phyloP scores from a whole-genome alignment of 2,329 filamentous ascomycete species.

The Pseudogymnoascus sp. region DNA sequence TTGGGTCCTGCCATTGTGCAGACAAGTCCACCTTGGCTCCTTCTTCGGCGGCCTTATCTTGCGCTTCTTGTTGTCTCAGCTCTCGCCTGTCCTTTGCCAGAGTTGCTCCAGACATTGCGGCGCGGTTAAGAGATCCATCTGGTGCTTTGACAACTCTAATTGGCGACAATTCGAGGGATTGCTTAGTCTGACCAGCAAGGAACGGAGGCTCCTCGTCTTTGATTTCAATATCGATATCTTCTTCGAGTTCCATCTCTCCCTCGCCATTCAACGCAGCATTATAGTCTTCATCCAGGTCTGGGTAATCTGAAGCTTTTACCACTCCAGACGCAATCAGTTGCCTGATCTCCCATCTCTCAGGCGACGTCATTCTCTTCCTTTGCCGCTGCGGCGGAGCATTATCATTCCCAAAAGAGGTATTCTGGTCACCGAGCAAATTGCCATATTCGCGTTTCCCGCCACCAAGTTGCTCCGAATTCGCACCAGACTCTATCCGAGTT shows the following conservation, averaged over 20 bases:
- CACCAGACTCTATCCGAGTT: slow-evolving; percentile 73
- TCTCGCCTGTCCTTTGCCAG: slow-evolving; percentile 88
- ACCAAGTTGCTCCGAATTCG: slow-evolving; percentile 78
- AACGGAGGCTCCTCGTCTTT: slow-evolving; percentile 95
- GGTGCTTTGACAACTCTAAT: slow-evolving; percentile 96
- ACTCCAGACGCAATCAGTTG: slow-evolving; percentile 95
- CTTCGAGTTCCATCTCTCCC: slow-evolving; percentile 82
- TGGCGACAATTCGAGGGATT: slow-evolving; percentile 87
- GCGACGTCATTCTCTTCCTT: slow-evolving; percentile 91
- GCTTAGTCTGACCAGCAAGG: slow-evolving; percentile 90
- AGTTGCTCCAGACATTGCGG: slow-evolving; percentile 86
- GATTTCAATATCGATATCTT: slow-evolving; percentile 96
- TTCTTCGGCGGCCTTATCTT: slow-evolving; percentile 68
- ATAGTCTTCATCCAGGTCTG: slow-evolving; percentile 90
- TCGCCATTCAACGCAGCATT: slow-evolving; percentile 81
- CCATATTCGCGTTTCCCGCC: slow-evolving; percentile 52
- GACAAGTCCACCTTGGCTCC: slow-evolving; percentile 73
- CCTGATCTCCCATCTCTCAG: slow-evolving; percentile 94
- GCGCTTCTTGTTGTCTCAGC: slow-evolving; percentile 77
- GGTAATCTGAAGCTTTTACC: slow-evolving; percentile 86
- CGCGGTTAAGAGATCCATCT: slow-evolving; percentile 94
- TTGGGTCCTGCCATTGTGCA: slow-evolving; percentile 93
- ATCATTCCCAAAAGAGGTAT: slow-evolving; percentile 58
- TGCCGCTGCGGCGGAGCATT: slow-evolving; percentile 45
- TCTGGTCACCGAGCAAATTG: slow-evolving; percentile 40